Evolutionary conservation across 306 rosid genomes (phyloP), one percentile per base, ranked within the genome.

Genomic region (Hippophae rhamnoides): DNA sequence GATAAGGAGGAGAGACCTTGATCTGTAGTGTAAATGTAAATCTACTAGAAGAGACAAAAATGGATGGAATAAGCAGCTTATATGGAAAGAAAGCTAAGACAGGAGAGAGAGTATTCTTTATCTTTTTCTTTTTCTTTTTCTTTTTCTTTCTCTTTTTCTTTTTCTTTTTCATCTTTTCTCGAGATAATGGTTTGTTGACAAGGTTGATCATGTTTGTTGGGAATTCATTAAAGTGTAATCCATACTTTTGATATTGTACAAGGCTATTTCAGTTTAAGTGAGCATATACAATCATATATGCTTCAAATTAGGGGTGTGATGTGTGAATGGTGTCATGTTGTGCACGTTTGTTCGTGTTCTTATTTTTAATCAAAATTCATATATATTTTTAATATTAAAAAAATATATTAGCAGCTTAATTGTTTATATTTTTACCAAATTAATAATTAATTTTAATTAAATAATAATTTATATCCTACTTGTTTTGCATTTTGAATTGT

Each of bases 141-240:
- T 47, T n/a, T 58, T 56, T 69, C 75, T 75, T 58, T 73, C 77
- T 76, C 48, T 44, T 63, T 64, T 12, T 56, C 57, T 67, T 75
- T 75, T 56, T 71, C 75, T 76, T 48, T 73, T 62, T 13, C 8
- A 59, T 71, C 42, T 67, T 56, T 68, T 55, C 40, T 63, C 75
- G 82, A 72, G 80, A 74, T 67, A 74, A 75, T 77, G 82, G 73
- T 66, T 76, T 80, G 77, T 84, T 73, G 92, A 85, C 89, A 72
- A 76, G 61, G 78, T 46, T 51, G 69, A 58, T 61, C 55, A 59
- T 64, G 77, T 73, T 79, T 74, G 84, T 84, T 76, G 81, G 84
- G 84, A 78, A 78, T 78, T 81, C 71, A 79, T 61, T 72, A 62
- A 76, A 76, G 23, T 18, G 74, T 73, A 73, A 78, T 74, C 11